Evolutionary conservation across 495 filamentous ascomycete genomes (phyloP).

Genomic region (Glarea lozoyensis): DNA sequence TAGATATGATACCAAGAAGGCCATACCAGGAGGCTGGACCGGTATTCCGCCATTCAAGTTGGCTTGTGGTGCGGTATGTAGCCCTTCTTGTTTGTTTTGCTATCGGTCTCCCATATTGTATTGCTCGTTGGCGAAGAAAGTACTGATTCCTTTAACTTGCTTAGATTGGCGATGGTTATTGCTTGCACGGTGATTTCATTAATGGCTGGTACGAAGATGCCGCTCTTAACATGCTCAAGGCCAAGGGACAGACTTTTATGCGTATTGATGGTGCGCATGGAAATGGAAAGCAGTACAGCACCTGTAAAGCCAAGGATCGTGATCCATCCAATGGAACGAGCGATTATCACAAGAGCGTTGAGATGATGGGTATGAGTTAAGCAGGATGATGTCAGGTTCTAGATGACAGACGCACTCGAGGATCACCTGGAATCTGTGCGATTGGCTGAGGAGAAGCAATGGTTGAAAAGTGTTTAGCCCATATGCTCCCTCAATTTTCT

Average conservation of each 20-base stretch:
- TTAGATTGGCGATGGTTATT: conserved; percentile 22
- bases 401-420: no score
- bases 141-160: no score
- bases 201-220: conserved; percentile 21
- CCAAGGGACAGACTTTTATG: conserved; percentile 8
- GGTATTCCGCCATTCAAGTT: conserved; percentile 20
- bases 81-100: conserved; percentile 12
- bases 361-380: conserved; percentile 16
- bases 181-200: conserved; percentile 17
- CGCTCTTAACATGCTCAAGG: conserved; percentile 13
- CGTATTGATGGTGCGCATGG: conserved; percentile 9
- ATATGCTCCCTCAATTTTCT: no score
- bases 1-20: conserved; percentile 21
- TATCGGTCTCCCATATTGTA: not conserved
- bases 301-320: conserved; percentile 15
- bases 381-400: no score
- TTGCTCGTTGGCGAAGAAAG: no score
- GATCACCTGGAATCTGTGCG: no score
- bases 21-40: conserved; percentile 18
- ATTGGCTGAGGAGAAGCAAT: no score
- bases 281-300: conserved; percentile 10
- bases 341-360: conserved; percentile 15
- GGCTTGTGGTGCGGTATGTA: conserved; percentile 7
- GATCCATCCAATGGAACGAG: conserved; percentile 17
- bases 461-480: no score